These are phyloP conservation scores for Passiflora organensis DNA, from an alignment of 345 rosid species.

Conservation along the genomic window DNA sequence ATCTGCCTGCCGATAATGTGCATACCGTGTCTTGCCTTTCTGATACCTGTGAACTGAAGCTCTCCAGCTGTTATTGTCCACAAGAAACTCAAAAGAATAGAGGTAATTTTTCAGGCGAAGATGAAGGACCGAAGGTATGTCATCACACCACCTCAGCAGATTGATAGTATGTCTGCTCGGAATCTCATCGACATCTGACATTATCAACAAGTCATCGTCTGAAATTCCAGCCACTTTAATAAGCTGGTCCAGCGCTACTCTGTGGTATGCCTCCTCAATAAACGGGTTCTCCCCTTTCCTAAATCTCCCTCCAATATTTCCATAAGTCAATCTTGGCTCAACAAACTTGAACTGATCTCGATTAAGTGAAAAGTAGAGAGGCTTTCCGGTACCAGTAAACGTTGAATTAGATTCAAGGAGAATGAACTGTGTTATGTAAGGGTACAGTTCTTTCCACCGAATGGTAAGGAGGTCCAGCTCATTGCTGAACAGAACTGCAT, in stretches of 20 bases:
- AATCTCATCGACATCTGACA: constrained; percentile 91
- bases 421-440: constrained; percentile 69
- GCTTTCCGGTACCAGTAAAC: constrained; percentile 64
- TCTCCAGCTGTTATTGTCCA: constrained; percentile 79
- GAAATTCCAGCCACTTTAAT: constrained; percentile 62
- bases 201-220: constrained; percentile 75
- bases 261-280: constrained; percentile 75
- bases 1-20: constrained; percentile 64
- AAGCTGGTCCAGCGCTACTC: constrained; percentile 74
- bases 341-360: constrained; percentile 60
- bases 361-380: constrained; percentile 49
- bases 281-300: constrained; percentile 78
- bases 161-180: constrained; percentile 83
- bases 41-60: constrained; percentile 73
- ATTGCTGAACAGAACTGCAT: constrained; percentile 76
- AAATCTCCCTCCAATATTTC: constrained; percentile 66
- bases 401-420: constrained; percentile 80
- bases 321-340: constrained; percentile 72
- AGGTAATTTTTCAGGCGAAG: constrained; percentile 74
- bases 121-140: constrained; percentile 62
- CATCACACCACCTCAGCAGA: constrained; percentile 79
- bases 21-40: constrained; percentile 56
- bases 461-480: constrained; percentile 67
- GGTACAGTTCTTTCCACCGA: constrained; percentile 79
- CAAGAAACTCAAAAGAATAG: constrained; percentile 75